Evolutionary conservation across 2,329 filamentous ascomycete genomes (phyloP), one percentile per base, ranked within the genome.

Genomic region (Aspergillus floridensis): DNA sequence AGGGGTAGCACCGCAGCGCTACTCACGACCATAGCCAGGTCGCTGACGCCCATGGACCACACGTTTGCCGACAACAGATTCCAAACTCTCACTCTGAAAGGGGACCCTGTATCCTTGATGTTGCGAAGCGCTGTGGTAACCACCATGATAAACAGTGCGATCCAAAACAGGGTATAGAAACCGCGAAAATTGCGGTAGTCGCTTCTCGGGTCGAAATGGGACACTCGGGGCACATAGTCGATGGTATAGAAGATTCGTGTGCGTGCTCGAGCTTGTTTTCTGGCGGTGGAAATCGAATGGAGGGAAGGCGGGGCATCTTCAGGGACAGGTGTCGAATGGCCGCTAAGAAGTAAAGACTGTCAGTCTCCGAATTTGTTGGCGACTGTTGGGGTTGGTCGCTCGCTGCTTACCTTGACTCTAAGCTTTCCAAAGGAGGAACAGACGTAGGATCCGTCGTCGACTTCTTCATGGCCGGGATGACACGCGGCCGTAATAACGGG

Each of bases 81-180:
- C 91, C 93, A 98, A 65, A 98, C 96, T 74, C 91, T 84, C 53
- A 96, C 86, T 69, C 90, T 86, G 68, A 98, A 80, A 16, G 93
- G 90, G 72, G 89, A 91, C 22, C 95, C 95, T 0, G 92, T 97
- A 73, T 98, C 95, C 76, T 93, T 96, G 71, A 95, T 86, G 75
- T 96, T 98, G 69, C 93, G 87, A 70, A 97, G 78, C 81, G 92
- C 91, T n/a, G 91, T 91, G 2, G 93, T 98, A 63, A 96, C 88
- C 69, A 93, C 92, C 93, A 99, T 96, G 75, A 99, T 96, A 66
- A 91, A 91, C 60, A 99, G 82, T 10, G 92, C 92, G 65, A 99
- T 93, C 95, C 95, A 99, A 79, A 99, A 99, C 41, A 99, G 85
- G 56, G 95, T 91, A 79, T 97, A 99, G 84, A 99, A 99, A 72